A percentile compares a stretch with the other conserved stretches of the same genome.
These are phyloP conservation scores for Cicer bijugum DNA, from an alignment of 306 rosid species.

Conservation along the genomic window DNA sequence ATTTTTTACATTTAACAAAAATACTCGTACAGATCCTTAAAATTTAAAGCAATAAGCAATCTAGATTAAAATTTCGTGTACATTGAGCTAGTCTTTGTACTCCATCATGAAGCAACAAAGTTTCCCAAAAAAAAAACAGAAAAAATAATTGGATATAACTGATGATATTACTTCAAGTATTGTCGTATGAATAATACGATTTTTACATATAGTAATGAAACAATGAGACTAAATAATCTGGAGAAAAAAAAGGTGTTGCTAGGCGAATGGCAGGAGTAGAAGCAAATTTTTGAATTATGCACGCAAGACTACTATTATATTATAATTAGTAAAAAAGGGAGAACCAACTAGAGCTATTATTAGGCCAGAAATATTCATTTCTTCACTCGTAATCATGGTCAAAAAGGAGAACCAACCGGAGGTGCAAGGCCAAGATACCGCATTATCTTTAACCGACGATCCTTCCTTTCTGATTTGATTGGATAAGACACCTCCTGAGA, in stretches of 20 bases:
- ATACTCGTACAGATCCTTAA: not conserved
- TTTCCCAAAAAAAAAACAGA: too few species aligned
- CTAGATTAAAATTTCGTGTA: not conserved
- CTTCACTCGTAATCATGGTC: conserved; percentile 20
- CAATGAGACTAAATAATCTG: conserved; percentile 19
- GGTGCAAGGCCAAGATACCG: conserved; percentile 73
- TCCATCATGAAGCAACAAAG: too few species aligned
- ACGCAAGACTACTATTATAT: not conserved
- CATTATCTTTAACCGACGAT: conserved; percentile 75
- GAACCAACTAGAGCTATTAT: conserved; percentile 19
- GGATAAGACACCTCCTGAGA: conserved; percentile 60
- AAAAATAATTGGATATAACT: not conserved
- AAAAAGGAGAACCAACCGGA: conserved; percentile 77
- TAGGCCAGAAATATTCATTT: conserved; percentile 15
- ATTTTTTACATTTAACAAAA: not conserved
- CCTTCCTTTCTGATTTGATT: conserved; percentile 52
- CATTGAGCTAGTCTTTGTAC: too few species aligned
- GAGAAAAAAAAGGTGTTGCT: not conserved
- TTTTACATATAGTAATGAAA: conserved; percentile 18
- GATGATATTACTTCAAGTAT: conserved; percentile 5
- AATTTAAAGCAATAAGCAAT: not conserved
- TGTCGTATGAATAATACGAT: not conserved
- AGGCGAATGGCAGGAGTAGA: conserved; percentile 12
- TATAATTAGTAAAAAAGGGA: not conserved
- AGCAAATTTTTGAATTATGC: conserved; percentile 17